Conservation (phyloP, 768 basidiomycete genomes). For the Epithele typhae region DNA sequence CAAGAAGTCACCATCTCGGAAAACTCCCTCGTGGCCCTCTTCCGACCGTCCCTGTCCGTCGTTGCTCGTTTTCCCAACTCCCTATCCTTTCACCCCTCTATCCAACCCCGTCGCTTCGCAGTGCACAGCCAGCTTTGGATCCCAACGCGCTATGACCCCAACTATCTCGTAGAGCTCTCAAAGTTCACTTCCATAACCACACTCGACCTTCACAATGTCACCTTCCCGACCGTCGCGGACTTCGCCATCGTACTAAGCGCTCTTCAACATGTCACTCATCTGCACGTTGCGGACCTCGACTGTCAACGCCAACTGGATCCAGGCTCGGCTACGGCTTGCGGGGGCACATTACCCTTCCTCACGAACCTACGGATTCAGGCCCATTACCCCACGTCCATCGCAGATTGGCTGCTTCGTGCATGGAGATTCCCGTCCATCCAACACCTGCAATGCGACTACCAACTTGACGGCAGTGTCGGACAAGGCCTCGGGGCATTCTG, state of each 20-base stretch:
- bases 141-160: constrained; percentile 8
- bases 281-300: constrained; percentile 4
- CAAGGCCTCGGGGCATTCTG: constrained; percentile 9
- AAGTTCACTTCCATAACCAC: constrained; percentile 4
- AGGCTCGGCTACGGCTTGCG: background rate
- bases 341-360: constrained; percentile 1
- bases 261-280: background rate
- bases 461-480: background rate
- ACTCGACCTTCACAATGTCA: constrained; percentile 8
- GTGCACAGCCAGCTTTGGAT: constrained; percentile 10
- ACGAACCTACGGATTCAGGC: background rate
- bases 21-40: constrained; percentile 6
- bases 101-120: background rate
- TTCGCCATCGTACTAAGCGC: constrained; percentile 9
- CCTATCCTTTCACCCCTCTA: background rate
- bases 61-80: constrained; percentile 7
- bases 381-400: background rate
- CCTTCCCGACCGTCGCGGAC: constrained; percentile 11
- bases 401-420: constrained; percentile 7
- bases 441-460: constrained; percentile 1
- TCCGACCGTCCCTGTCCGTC: constrained; percentile 5
- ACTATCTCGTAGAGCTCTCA: constrained; percentile 4
- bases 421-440: constrained; percentile 2
- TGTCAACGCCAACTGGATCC: constrained; percentile 4
- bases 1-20: constrained; percentile 15